phyloP scores from a whole-genome alignment of 164 flowering plant genomes.

The Vitis labrusca region DNA sequence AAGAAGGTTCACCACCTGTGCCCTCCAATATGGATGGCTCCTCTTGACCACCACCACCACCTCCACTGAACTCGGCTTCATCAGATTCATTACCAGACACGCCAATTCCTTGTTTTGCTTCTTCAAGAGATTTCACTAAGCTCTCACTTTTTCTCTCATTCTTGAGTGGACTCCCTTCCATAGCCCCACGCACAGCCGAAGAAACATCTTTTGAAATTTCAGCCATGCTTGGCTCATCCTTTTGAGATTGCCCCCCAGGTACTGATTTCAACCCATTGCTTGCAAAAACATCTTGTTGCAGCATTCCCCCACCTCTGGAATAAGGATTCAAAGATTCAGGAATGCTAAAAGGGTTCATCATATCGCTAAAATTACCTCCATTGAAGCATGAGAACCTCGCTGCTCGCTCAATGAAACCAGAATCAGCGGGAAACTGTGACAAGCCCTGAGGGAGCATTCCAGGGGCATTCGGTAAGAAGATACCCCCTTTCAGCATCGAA shows the following conservation, averaged over 20 bases:
- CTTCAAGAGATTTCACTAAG: slow-evolving; percentile 38
- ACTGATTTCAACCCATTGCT: slow-evolving; percentile 26
- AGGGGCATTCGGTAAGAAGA: slow-evolving; percentile 43
- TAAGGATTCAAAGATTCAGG: slow-evolving; percentile 45
- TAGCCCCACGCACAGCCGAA: slow-evolving; percentile 23
- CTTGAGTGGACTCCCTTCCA: slow-evolving; percentile 44
- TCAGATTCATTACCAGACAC: slow-evolving; percentile 59
- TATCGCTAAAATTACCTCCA: slow-evolving; percentile 63
- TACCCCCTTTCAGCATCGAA: slow-evolving; percentile 46
- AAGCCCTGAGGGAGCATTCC: slow-evolving; percentile 66
- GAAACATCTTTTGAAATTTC: slow-evolving; percentile 44
- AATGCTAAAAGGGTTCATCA: slow-evolving; percentile 47
- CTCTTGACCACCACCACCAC: slow-evolving; percentile 41
- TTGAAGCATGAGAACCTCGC: slow-evolving; percentile 81
- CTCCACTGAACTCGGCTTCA: slow-evolving; percentile 59
- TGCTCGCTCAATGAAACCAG: slow-evolving; percentile 88
- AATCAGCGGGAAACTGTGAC: slow-evolving; percentile 79
- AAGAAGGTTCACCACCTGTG: slow-evolving; percentile 35
- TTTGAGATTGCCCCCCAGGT: slow-evolving; percentile 34
- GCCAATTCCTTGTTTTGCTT: slow-evolving; percentile 45
- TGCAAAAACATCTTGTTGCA: slow-evolving; percentile 36
- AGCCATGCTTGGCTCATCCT: slow-evolving; percentile 29
- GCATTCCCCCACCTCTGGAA: slow-evolving; percentile 29
- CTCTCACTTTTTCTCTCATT: slow-evolving; percentile 42
- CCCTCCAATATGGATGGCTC: slow-evolving; percentile 41